A percentile compares a stretch with the other conserved stretches of the same genome.
Conservation (phyloP, 306 rosid species). For the Styphnolobium japonicum region DNA sequence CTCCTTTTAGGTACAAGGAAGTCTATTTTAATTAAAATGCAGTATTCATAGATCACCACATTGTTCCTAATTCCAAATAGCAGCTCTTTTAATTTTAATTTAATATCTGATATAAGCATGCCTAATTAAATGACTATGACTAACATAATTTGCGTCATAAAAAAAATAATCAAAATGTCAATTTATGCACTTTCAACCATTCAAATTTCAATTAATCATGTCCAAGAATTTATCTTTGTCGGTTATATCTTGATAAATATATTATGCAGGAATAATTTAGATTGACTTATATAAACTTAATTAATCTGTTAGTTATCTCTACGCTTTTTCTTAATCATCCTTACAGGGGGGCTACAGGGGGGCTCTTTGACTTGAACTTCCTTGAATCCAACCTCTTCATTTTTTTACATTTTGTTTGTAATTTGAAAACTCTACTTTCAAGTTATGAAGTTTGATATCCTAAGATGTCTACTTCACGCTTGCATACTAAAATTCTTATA, state of each 20-base stretch:
- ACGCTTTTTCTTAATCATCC: neutral
- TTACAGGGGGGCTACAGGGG: neutral
- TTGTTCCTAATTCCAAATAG: neutral
- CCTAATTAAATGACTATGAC: neutral
- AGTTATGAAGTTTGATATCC: neutral
- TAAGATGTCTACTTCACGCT: slow-evolving; percentile 19
- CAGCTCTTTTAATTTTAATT: neutral
- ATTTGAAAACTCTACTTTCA: neutral
- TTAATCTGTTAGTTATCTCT: neutral
- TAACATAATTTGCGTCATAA: neutral
- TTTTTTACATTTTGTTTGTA: neutral
- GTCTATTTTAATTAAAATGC: neutral
- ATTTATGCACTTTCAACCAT: neutral
- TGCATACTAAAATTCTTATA: neutral
- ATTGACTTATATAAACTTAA: slow-evolving; percentile 1
- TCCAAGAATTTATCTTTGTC: neutral
- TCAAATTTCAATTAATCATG: neutral
- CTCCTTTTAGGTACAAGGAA: neutral
- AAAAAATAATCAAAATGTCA: neutral
- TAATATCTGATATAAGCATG: neutral
- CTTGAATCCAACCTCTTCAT: neutral
- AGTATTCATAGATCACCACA: neutral
- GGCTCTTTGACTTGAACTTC: slow-evolving; percentile 16
- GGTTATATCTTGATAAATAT: neutral
- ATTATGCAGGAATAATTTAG: neutral